phyloP scores from a whole-genome alignment of 805 yeast species.

The Lipomyces yamadae region DNA sequence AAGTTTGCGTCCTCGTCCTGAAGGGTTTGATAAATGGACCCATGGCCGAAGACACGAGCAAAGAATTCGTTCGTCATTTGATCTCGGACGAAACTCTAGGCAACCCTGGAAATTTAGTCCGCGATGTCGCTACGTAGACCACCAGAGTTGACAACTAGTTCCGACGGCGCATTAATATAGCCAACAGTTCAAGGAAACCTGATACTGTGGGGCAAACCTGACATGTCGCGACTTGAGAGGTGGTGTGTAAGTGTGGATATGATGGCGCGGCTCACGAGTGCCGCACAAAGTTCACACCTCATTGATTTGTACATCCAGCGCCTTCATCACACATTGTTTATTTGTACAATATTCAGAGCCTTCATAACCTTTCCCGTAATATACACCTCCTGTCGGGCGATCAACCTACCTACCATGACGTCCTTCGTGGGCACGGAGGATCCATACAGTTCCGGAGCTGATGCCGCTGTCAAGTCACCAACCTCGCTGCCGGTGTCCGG shows the following conservation, averaged over 20 bases:
- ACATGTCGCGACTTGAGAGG: neutral
- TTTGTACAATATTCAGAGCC: neutral
- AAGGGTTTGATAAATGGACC: slow-evolving; percentile 38
- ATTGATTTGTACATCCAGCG: too few relatives aligned
- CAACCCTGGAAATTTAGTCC: neutral
- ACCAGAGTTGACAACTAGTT: neutral
- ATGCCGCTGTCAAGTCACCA: slow-evolving; percentile 24
- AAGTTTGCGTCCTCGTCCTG: slow-evolving; percentile 30
- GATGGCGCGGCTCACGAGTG: neutral
- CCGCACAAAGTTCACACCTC: neutral
- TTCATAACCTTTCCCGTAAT: neutral
- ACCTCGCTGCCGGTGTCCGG: slow-evolving; percentile 24
- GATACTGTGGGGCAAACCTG: neutral
- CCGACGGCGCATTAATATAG: neutral
- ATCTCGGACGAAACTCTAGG: neutral
- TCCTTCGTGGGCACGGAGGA: slow-evolving; percentile 22
- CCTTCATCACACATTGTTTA: too few relatives aligned
- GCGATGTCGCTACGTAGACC: neutral
- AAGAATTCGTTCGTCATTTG: slow-evolving; percentile 26
- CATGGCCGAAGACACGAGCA: slow-evolving; percentile 36
- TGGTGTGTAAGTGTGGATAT: neutral
- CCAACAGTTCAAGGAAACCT: neutral
- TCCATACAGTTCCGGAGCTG: slow-evolving; percentile 7
- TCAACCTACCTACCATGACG: slow-evolving; percentile 15
- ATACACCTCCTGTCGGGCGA: neutral